Base-by-base conservation (phyloP, 2,329 filamentous ascomycete genomes). In the Elsinoe necatrix region DNA sequence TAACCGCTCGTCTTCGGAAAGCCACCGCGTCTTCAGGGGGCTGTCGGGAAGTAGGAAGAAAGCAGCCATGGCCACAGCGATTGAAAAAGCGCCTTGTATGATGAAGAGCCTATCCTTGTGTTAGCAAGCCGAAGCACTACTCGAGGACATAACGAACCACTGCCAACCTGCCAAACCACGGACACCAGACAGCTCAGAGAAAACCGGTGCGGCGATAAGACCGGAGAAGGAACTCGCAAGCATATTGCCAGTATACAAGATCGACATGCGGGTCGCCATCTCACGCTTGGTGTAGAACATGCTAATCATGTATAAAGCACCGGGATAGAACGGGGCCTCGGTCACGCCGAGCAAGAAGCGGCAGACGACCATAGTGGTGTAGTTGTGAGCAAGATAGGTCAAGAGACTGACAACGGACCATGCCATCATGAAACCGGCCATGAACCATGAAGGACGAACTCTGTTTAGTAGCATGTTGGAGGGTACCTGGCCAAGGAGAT, bases 191-290 rank as follows among this genome's bases (percentile, higher is more conserved):
- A 74, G 65, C 4, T 73, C 73, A 20, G 67, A 62, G 4, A 76
- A 67, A 27, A 80, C 78, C 2, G 75, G 77, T 2, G 78, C 78
- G 6, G 75, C 77, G 52, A 81, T 77, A 23, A 80, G 69, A 18
- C 75, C 77, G n/a, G 76, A 76, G 61, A 80, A 80, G 1, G 77
- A 77, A 45, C 68, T 75, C 54, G 72, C 73, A 27, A 80, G 70
- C 18, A 79, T 65, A 1, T 72, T 75, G 3, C 76, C 77, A 2
- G 75, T 75, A 63, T 78, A 80, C 56, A 80, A 73, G 42, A 79
- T 72, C n/a, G 73, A 73, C 61, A 75, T 78, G 4, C 78, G 72
- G 41, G 77, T 69, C 2, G 73, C 73, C 14, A 80, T 64, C 59
- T 80, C 78, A 27, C 74, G 71, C 51, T 75, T 75, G 1, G 76